phyloP scores from a whole-genome alignment of 176 grass and related monocot species.

The Triticum monococcum region DNA sequence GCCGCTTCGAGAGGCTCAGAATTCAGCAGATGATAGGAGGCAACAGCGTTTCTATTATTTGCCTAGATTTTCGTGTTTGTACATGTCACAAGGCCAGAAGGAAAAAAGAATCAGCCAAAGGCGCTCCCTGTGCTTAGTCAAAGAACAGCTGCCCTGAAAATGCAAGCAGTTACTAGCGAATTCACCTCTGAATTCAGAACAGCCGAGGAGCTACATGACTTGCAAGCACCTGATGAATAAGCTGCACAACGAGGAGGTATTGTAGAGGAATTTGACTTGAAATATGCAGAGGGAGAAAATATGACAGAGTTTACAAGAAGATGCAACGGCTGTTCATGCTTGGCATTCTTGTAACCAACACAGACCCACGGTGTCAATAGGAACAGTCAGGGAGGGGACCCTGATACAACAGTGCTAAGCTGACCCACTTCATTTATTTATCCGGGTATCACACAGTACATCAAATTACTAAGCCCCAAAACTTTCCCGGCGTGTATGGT shows the following conservation, averaged over 20 bases:
- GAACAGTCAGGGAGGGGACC: neutral
- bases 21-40: neutral
- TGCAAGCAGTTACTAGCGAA: neutral
- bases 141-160: neutral
- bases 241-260: neutral
- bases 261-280: neutral
- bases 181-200: neutral
- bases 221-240: neutral
- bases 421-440: conserved; percentile 11
- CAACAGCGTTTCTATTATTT: neutral
- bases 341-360: neutral
- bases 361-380: neutral
- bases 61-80: neutral
- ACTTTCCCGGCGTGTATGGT: neutral
- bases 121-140: neutral
- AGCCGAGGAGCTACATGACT: neutral
- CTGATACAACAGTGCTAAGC: neutral
- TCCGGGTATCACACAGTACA: neutral
- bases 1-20: too few relatives aligned
- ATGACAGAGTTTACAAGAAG: neutral
- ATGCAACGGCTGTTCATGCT: neutral
- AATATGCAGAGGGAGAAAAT: neutral
- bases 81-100: too few relatives aligned
- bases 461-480: neutral
- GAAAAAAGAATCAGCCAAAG: too few relatives aligned